Conservation (phyloP, 805 yeast genomes). For the Pichia occidentalis region DNA sequence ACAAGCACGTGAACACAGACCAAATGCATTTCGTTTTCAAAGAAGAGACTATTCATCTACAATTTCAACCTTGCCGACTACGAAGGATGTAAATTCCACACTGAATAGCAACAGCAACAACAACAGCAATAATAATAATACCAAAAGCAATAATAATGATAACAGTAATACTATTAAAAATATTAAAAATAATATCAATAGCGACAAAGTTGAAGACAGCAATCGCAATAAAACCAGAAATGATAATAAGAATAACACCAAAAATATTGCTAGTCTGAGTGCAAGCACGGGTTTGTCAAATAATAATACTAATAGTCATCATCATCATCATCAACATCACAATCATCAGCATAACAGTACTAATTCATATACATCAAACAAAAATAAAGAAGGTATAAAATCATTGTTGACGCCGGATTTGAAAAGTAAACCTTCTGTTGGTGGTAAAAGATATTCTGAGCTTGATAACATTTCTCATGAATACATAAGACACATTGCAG, state of each 20-base stretch:
- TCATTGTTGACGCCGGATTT: too few species aligned
- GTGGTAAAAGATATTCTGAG: slow-evolving; percentile 51
- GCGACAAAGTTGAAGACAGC: neutral
- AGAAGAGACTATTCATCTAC: slow-evolving; percentile 31
- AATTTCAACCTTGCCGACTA: slow-evolving; percentile 33
- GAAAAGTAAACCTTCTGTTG: too few species aligned
- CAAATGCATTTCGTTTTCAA: slow-evolving; percentile 86
- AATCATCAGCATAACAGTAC: too few species aligned
- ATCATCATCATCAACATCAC: too few species aligned
- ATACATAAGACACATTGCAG: slow-evolving; percentile 52
- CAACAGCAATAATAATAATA: neutral
- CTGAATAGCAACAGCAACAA: neutral
- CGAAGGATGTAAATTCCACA: slow-evolving; percentile 24
- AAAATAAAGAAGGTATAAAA: neutral
- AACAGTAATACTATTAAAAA: too few species aligned
- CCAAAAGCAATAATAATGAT: neutral
- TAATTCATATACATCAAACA: slow-evolving; percentile 2
- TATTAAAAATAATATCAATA: neutral
- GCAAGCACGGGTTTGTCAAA: too few species aligned
- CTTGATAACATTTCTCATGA: slow-evolving; percentile 51
- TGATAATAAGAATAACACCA: too few species aligned
- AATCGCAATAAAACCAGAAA: too few species aligned
- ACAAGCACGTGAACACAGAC: slow-evolving; percentile 88
- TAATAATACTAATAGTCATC: too few species aligned
- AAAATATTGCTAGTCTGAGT: too few species aligned